These are phyloP conservation scores for Cordyceps tenuipes DNA, from an alignment of 2,329 filamentous ascomycete species.

Conservation along the genomic window DNA sequence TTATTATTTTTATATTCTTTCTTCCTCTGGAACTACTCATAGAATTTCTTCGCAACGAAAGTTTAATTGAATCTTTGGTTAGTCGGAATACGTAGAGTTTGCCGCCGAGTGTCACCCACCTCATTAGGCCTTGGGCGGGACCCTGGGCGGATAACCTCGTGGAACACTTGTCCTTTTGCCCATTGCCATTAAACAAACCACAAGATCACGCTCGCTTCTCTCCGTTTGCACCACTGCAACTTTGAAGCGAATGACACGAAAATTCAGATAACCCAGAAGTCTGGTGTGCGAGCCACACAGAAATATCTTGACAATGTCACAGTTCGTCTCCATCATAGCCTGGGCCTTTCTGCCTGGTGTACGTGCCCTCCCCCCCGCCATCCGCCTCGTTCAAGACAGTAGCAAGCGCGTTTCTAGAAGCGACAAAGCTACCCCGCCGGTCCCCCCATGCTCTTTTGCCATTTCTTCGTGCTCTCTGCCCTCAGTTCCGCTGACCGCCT, in stretches of 20 bases:
- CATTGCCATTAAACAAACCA: background rate
- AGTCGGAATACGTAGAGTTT: background rate
- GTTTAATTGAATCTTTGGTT: background rate
- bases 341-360: slow-evolving; percentile 51
- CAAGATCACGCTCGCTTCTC: background rate
- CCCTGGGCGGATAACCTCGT: background rate
- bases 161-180: slow-evolving; percentile 10
- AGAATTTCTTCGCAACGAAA: slow-evolving; percentile 6
- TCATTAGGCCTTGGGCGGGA: background rate
- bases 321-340: slow-evolving; percentile 44
- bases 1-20: slow-evolving; percentile 1
- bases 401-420: no score
- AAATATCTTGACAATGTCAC: slow-evolving; percentile 33
- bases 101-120: no score
- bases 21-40: background rate
- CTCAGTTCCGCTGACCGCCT: background rate
- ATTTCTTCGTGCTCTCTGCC: no score
- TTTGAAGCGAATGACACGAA: background rate
- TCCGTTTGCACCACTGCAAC: background rate
- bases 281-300: background rate
- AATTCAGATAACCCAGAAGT: background rate
- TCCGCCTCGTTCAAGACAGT: background rate
- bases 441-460: no score
- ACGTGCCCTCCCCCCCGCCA: slow-evolving; percentile 19
- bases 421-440: no score